phyloP scores from a whole-genome alignment of 176 grass and related monocot genomes.

The Metroxylon sagu region DNA sequence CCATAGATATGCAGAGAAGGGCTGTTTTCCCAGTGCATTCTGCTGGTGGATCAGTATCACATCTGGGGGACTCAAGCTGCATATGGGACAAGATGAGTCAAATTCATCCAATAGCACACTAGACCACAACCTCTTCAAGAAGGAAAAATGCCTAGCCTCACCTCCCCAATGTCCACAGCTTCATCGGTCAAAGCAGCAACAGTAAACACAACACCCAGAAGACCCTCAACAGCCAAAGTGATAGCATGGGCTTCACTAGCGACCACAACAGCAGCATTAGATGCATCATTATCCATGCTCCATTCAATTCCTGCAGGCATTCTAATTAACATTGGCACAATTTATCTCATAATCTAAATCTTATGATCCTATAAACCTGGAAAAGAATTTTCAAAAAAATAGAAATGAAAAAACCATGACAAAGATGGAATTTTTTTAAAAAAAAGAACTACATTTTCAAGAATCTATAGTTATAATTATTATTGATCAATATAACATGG shows the following conservation, averaged over 20 bases:
- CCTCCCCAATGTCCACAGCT: conserved; percentile 82
- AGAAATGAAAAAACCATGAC: no score
- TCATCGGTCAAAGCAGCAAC: conserved; percentile 97
- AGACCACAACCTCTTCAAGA: neutral
- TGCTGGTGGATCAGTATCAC: conserved; percentile 40
- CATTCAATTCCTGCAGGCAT: conserved; percentile 75
- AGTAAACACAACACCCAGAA: conserved; percentile 96
- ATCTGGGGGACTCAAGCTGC: conserved; percentile 90
- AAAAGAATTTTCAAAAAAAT: no score
- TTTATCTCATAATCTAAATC: no score
- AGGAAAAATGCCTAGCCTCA: conserved; percentile 33
- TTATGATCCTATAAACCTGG: no score
- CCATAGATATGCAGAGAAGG: conserved; percentile 72
- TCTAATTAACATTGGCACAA: no score
- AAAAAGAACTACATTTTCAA: no score
- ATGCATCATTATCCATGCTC: conserved; percentile 97
- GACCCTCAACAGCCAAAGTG: conserved; percentile 87
- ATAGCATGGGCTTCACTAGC: conserved; percentile 98
- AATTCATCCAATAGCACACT: neutral
- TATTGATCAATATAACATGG: no score
- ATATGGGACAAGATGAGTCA: conserved; percentile 28
- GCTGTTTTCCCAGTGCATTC: conserved; percentile 65
- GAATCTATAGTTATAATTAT: no score
- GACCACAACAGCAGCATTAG: conserved; percentile 94
- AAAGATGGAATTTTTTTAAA: no score